Percentiles rank a stretch among this genome's conserved stretches.
phyloP scores from a whole-genome alignment of 257 asterid species.

The Nicotiana tabacum region DNA sequence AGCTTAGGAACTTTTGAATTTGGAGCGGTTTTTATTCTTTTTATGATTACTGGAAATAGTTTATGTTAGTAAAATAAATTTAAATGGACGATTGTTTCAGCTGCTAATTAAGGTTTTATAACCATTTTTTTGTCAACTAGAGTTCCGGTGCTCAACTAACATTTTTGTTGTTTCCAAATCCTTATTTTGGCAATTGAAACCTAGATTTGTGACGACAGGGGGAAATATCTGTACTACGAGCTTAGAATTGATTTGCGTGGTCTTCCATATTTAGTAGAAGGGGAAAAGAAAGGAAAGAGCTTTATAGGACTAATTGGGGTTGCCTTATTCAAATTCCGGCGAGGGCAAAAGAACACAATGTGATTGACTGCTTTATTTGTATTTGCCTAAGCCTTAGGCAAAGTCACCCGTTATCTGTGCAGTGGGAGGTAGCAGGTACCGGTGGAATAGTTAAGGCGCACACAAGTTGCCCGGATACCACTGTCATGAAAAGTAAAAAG shows the following conservation, averaged over 20 bases:
- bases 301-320: not conserved
- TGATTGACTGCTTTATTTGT: too few relatives aligned
- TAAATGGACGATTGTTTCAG: not conserved
- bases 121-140: not conserved
- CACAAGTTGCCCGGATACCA: too few relatives aligned
- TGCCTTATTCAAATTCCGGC: too few relatives aligned
- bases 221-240: not conserved
- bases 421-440: too few relatives aligned
- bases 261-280: not conserved
- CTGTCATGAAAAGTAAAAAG: too few relatives aligned
- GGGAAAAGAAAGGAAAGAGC: not conserved
- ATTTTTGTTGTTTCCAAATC: not conserved
- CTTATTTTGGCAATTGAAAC: not conserved
- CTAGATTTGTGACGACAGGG: not conserved
- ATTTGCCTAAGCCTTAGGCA: too few relatives aligned
- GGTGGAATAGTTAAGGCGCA: too few relatives aligned
- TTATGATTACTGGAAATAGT: slow-evolving; percentile 2
- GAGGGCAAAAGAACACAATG: too few relatives aligned
- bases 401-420: too few relatives aligned
- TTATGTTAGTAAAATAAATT: not conserved
- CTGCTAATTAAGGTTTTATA: not conserved
- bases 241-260: not conserved
- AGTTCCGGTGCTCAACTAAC: not conserved
- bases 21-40: not conserved
- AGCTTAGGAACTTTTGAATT: not conserved